Conservation (phyloP, 2,329 filamentous ascomycete genomes). For the Alternaria tenuissima region DNA sequence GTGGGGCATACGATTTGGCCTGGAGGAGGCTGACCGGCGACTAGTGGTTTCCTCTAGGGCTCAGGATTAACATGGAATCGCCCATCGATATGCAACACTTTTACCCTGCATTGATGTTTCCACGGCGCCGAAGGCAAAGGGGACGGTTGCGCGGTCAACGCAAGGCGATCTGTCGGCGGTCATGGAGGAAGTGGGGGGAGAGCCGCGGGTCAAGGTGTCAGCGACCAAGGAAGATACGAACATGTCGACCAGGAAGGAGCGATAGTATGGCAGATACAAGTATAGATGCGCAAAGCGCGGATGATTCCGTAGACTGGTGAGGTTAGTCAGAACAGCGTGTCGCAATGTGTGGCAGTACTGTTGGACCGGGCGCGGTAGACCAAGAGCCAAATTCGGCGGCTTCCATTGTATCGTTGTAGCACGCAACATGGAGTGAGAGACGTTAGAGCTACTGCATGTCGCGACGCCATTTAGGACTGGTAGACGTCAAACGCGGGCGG, state of each 20-base stretch:
- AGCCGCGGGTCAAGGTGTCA: not conserved
- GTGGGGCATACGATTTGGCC: slow-evolving; percentile 6
- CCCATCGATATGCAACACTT: not conserved
- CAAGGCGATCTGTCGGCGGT: not conserved
- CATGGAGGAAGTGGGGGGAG: not conserved
- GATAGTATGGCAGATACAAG: not conserved
- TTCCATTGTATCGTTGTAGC: not conserved
- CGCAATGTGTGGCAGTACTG: not conserved
- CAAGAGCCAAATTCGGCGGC: not conserved
- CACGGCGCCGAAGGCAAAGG: not conserved
- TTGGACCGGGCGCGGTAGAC: not conserved
- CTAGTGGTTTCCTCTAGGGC: slow-evolving; percentile 5
- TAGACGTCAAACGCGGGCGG: slow-evolving; percentile 16
- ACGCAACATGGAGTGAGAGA: not conserved
- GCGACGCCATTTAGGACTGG: slow-evolving; percentile 3
- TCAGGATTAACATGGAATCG: not conserved
- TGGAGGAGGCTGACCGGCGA: slow-evolving; percentile 1
- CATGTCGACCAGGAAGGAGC: not conserved
- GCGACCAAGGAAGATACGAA: not conserved
- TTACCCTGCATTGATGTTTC: not conserved
- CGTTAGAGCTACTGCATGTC: slow-evolving; percentile 7
- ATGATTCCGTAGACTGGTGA: not conserved
- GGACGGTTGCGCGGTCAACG: not conserved
- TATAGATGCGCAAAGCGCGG: not conserved
- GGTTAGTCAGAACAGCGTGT: not conserved